Evolutionary conservation across 1,284 basidiomycete genomes (phyloP), one percentile per base, ranked within the genome.

Genomic region (Leccinum pachyderme): DNA sequence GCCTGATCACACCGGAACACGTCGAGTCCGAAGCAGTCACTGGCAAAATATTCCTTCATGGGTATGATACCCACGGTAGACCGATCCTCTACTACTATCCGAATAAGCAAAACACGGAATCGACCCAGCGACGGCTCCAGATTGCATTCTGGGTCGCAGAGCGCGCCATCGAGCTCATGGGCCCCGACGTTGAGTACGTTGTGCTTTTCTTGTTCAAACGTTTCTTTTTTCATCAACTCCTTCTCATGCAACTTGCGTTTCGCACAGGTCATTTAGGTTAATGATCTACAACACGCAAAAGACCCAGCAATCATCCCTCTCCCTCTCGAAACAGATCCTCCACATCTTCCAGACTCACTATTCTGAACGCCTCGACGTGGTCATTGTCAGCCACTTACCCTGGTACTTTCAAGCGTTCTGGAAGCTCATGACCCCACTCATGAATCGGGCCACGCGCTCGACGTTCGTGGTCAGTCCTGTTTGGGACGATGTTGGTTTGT

Each of bases 281-380:
- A 18, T 37, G 35, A 18, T 37, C 35, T 7, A 37, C n/a, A 25
- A 8, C 13, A 12, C 41, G 0, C 22, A 43, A 3, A 43, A 43
- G 41, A 4, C 22, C 6, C 41, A 24, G 24, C 7, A 8, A 6
- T 7, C 11, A 4, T 43, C 24, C 3, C 25, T 43, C 41, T 37
- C n/a, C 35, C 35, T 37, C 35, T 37, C 35, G 0, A 8, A 8
- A 8, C 7, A 29, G 29, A 29, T 8, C 29, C 29, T 29, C 44
- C 77, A 81, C 70, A 91, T 95, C 62, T 76, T 95, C 27, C 93
- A 95, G 69, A 83, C 87, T 58, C 93, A 96, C 69, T 94, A 97
- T 67, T 92, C 93, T 1, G 94, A 96, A 74, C 84, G 94, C 18
- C 83, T 98, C 32, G 93, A 93, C n/a, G 77, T 84, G 27, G 86